Percentiles rank a stretch among this genome's conserved stretches.
phyloP scores from a whole-genome alignment of 2,329 filamentous ascomycete genomes.

The Sclerotinia sclerotiorum region DNA sequence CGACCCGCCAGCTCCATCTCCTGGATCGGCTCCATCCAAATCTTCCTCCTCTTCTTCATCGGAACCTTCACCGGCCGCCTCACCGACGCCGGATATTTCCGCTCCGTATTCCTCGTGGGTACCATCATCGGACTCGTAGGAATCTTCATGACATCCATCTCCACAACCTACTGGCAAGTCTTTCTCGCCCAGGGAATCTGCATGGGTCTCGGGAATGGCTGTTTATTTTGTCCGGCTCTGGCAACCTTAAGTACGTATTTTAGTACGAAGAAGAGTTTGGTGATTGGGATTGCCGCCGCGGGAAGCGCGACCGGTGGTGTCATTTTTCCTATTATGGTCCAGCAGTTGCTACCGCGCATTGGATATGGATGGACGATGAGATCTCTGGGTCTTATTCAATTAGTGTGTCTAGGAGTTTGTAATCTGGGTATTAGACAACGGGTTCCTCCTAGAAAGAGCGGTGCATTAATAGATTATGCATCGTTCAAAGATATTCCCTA shows the following conservation, averaged over 20 bases:
- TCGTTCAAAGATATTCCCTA: slow-evolving; percentile 49
- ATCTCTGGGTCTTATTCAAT: slow-evolving; percentile 48
- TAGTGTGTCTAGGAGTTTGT: slow-evolving; percentile 41
- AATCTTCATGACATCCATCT: slow-evolving; percentile 44
- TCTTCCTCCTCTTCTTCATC: slow-evolving; percentile 46
- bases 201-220: slow-evolving; percentile 45
- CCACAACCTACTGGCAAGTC: slow-evolving; percentile 46
- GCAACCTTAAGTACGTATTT: slow-evolving; percentile 47
- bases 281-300: slow-evolving; percentile 42
- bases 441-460: slow-evolving; percentile 45
- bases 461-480: slow-evolving; percentile 47
- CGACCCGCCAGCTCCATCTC: slow-evolving; percentile 44
- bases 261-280: slow-evolving; percentile 42
- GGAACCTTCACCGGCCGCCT: slow-evolving; percentile 44
- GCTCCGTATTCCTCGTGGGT: slow-evolving; percentile 32
- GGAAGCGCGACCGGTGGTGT: slow-evolving; percentile 46
- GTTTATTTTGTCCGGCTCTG: slow-evolving; percentile 45
- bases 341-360: slow-evolving; percentile 44
- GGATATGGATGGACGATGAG: slow-evolving; percentile 51
- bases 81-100: slow-evolving; percentile 46
- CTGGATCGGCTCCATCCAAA: slow-evolving; percentile 49
- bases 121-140: slow-evolving; percentile 42
- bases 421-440: slow-evolving; percentile 45
- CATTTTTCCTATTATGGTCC: slow-evolving; percentile 47
- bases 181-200: slow-evolving; percentile 48